Evolutionary conservation across 2,329 filamentous ascomycete genomes (phyloP).

Genomic region (Aspergillus floridensis): DNA sequence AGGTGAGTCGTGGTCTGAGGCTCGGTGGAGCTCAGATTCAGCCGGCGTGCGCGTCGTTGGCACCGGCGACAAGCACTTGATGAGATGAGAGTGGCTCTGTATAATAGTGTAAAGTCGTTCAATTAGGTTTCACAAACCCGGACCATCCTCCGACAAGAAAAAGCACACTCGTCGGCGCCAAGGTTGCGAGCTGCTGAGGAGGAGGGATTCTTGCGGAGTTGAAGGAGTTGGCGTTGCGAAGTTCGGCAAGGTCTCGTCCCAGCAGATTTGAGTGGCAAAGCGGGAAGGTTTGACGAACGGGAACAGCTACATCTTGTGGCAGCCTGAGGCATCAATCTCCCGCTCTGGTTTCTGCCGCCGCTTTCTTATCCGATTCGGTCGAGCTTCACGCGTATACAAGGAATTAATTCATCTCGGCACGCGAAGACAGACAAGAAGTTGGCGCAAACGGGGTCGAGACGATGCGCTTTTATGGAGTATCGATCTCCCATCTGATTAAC

Average conservation of each 20-base stretch:
- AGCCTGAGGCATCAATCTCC: conserved; percentile 22
- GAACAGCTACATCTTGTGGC: conserved; percentile 8
- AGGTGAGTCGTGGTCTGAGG: conserved; percentile 22
- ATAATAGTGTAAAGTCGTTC: conserved; percentile 20
- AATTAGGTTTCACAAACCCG: conserved; percentile 36
- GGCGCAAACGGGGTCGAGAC: conserved; percentile 4
- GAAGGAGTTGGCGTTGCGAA: conserved; percentile 26
- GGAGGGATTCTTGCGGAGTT: conserved; percentile 19
- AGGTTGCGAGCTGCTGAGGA: conserved; percentile 27
- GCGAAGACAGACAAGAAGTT: conserved; percentile 3
- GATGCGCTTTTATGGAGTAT: conserved; percentile 27
- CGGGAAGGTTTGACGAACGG: conserved; percentile 31
- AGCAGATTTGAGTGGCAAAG: conserved; percentile 38
- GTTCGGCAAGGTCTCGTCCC: conserved; percentile 27
- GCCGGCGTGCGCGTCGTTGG: conserved; percentile 33
- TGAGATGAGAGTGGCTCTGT: conserved; percentile 6
- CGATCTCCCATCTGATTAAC: not conserved
- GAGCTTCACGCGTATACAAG: not conserved
- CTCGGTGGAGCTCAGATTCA: conserved; percentile 35
- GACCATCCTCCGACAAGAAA: conserved; percentile 36
- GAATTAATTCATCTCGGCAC: not conserved
- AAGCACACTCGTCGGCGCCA: conserved; percentile 25
- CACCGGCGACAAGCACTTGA: conserved; percentile 28
- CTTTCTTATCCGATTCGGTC: not conserved
- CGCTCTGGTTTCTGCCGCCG: conserved; percentile 10